Evolutionary conservation across 768 basidiomycete species (phyloP).

Genomic region (Tephrocybe sp.): DNA sequence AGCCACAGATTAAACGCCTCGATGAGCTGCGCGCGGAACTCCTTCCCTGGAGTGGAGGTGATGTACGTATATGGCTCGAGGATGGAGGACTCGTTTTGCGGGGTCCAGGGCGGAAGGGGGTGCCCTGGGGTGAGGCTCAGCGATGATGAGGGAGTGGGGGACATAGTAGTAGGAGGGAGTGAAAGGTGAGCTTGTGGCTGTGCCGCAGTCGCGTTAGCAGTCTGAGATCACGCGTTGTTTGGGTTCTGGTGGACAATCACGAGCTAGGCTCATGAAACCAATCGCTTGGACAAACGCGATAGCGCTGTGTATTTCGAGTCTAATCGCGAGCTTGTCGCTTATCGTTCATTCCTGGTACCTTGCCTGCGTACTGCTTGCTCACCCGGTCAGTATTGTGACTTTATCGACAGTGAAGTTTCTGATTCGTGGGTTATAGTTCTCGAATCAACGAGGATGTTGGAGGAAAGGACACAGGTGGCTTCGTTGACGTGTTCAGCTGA

Average conservation of each 20-base stretch:
- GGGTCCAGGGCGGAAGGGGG: no score
- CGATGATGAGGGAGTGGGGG: no score
- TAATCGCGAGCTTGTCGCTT: conserved; percentile 92
- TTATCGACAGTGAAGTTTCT: conserved; percentile 5
- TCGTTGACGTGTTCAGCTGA: conserved; percentile 72
- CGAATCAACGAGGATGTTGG: conserved; percentile 91
- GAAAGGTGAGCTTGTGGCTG: no score
- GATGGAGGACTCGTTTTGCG: no score
- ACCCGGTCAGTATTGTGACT: conserved; percentile 56
- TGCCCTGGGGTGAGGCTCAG: no score
- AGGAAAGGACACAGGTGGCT: conserved; percentile 85
- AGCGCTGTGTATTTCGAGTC: no score
- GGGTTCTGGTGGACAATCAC: no score
- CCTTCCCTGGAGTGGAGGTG: conserved; percentile 84
- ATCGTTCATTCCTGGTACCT: conserved; percentile 82
- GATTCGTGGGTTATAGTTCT: conserved; percentile 40
- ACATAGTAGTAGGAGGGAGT: no score
- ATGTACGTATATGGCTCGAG: conserved; percentile 90
- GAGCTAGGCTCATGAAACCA: no score
- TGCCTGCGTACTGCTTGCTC: conserved; percentile 92
- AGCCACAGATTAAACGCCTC: conserved; percentile 95
- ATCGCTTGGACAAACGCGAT: no score
- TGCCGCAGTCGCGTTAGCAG: no score
- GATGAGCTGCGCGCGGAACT: conserved; percentile 83
- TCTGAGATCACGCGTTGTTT: no score